Evolutionary conservation across 192 early-diverging fungal species (phyloP), one percentile per base, ranked within the genome.

Genomic region (Mortierella alpina): DNA sequence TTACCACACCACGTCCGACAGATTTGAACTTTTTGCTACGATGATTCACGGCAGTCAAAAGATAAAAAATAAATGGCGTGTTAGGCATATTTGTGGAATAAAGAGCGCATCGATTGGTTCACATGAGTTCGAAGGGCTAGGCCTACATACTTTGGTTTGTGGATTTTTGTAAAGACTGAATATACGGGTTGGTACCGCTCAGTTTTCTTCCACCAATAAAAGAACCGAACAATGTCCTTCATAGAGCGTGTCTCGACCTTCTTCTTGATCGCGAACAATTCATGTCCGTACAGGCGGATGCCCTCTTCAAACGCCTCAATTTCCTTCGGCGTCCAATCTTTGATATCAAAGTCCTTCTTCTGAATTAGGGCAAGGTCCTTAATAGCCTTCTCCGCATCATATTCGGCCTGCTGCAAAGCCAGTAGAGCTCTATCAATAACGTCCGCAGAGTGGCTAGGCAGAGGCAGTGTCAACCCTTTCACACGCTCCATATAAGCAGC

Each of bases 401-500:
- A 93, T 7, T 64, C 70, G 39, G 74, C 83, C 18, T 77, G 49
- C 11, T 88, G 84, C 20, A 93, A 71, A 10, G 83, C 83, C 51
- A 86, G 63, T 42, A 95, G 75, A 7, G 90, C 92, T 12, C 84
- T 79, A 59, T 94, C 93, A 59, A 91, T 86, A 49, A 90, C 66
- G 73, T 94, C 93, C 59, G 89, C 71, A 8, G 90, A 91, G 57
- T 88, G 85, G 0, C 55, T 68, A 11, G 83, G 63, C n/a, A 84
- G 22, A 5, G 87, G 81, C 2, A 86, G 61, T 13, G 77, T 50
- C 8, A 86, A 41, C 6, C 63, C 61, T 20, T 76, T 75, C 1
- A 88, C 82, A 11, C 59, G 46, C 15, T 63, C 56, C 66, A 88
- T 82, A 49, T 90, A 90, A 10, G 13, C 13, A 18, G 88, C 79